Base-by-base conservation (phyloP, 2,329 filamentous ascomycete genomes). In the Colletotrichum brevisporum region DNA sequence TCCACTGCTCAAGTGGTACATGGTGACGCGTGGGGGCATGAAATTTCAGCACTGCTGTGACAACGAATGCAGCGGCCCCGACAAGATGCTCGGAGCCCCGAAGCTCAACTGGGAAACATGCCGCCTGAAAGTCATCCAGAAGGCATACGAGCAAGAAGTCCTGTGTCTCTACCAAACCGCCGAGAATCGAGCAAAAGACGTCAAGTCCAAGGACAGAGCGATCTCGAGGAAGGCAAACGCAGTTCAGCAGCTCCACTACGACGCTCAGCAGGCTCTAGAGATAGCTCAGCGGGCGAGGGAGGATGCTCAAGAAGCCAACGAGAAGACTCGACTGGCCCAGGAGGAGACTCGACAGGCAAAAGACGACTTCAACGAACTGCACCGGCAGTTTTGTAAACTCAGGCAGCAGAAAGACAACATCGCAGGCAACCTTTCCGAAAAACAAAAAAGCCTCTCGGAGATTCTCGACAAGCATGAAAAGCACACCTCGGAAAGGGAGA, bases 61-160 rank as follows among this genome's bases (percentile, higher is more conserved):
- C n/a, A 41, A 39, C 10, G 63, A 70, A 16, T 60, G 58, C 26
- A 57, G 4, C 24, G 43, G 50, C 6, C 59, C 59, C 1, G 60
- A 60, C 31, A 56, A 47, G 21, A 2, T 26, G 10, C 21, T 12
- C n/a, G 12, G 6, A 21, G 47, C 8, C 5, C 27, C 36, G 6
- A 24, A 39, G 13, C 36, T 45, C 39, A 54, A 43, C 9, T 67
- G 63, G 63, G 68, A 67, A 15, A 39, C 58, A 0, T 36, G 48
- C 0, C 63, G 68, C 0, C 54, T 67, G 1, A 39, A 52, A 0
- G 53, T 70, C 12, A 54, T 70, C 24, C 60, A 63, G 43, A 67
- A 67, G 10, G 58, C 43, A 1, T 62, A 63, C 5, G 63, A 63
- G 50, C 63, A 67, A n/a, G 31, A 70, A 47, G 27, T 63, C 39